Base-by-base conservation (phyloP, 331 rosid species). In the Dryas integrifolia region DNA sequence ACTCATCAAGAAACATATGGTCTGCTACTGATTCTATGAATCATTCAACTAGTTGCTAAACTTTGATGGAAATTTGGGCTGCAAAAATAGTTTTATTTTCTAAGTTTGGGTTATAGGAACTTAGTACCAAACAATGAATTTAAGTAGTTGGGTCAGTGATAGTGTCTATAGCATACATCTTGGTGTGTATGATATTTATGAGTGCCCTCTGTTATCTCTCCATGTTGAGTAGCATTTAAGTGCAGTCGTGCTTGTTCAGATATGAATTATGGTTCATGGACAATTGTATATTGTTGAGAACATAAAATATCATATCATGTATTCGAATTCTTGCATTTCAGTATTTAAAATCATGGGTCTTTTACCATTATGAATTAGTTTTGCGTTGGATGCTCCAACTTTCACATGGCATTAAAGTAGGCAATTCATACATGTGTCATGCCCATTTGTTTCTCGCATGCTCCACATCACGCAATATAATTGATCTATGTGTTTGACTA, bases 1-100 rank as follows among this genome's bases (percentile, higher is more conserved):
- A 66, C 92, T 93, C 66, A 91, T 93, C 84, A 91, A 91, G 86
- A 84, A 80, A 81, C 88, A 93, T 78, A 82, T 91, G 98, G 98
- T 93, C 67, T 65, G 84, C 70, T 74, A 68, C 76, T 85, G 30
- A 49, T 73, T 5, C 45, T 66, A 6, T 72, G 40, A 10, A 53
- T 46, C 10, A 41, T 12, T 39, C 47, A 40, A 39, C 24, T 48
- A 6, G 45, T 24, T 53, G 10, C 11, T 26, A 51, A 59, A 13
- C 35, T 76, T 68, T 76, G 72, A 59, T 41, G 12, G 45, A 24
- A 73, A 6, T 9, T 24, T 15, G 11, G 40, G 74, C 15, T 61
- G 40, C 24, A 47, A 18, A 13, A 24, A 15, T 11, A 11, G 5
- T 58, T 11, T 16, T 38, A 30, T 6, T 46, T 6, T 41, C 0